A percentile compares a stretch with the other conserved stretches of the same genome.
Conservation (phyloP, 208 protist genomes). For the Naegleria fowleri region DNA sequence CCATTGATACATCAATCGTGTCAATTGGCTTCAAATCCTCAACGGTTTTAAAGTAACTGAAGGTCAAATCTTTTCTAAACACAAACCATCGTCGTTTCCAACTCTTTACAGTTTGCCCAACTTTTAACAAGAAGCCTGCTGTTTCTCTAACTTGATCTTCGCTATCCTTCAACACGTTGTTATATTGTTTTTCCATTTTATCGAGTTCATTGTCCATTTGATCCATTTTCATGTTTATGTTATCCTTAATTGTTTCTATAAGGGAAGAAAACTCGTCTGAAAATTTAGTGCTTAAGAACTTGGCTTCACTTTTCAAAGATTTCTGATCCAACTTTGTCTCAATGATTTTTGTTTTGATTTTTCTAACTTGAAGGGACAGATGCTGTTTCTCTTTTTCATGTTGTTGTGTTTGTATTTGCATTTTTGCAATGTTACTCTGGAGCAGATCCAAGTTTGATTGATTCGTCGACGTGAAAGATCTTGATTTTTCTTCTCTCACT, state of each 20-base stretch:
- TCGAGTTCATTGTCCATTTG: background rate
- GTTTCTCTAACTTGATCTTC: background rate
- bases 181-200: background rate
- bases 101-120: background rate
- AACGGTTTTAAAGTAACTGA: background rate
- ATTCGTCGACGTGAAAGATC: background rate
- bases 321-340: background rate
- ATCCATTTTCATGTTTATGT: background rate
- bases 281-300: background rate
- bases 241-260: background rate
- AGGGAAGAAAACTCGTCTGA: background rate
- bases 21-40: background rate
- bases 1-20: background rate
- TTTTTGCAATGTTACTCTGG: background rate
- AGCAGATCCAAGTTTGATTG: background rate
- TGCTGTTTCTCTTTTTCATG: background rate
- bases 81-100: slow-evolving; percentile 26
- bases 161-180: background rate
- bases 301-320: background rate
- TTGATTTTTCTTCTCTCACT: background rate
- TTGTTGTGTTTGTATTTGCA: background rate
- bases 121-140: slow-evolving; percentile 1
- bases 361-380: background rate
- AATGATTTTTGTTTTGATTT: background rate
- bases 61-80: background rate